Evolutionary conservation across 1,139 yeast genomes (phyloP), one percentile per base, ranked within the genome.

Genomic region (Taiozyma onychis): DNA sequence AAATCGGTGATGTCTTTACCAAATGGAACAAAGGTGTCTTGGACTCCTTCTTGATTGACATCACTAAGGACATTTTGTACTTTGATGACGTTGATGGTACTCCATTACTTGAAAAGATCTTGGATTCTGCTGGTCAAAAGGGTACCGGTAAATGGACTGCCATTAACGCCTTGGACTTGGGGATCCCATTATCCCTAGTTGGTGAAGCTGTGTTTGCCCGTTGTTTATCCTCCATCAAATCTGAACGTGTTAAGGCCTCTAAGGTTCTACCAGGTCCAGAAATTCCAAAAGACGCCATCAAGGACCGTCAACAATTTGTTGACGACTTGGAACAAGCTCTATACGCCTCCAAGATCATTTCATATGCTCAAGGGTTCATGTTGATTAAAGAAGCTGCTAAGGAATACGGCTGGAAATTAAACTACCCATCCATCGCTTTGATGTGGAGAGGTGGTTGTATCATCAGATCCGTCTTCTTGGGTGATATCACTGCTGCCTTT

Each of bases 371-470:
- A 80, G 99, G 99, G 72, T 93, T 93, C 86, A 93, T 93, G 98
- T 84, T 93, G 72, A 90, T 93, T 76, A 88, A 95, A 73, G 97
- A 93, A 75, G 99, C 99, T 64, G 98, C 97, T 63, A 86, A 81
- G 76, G 96, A 89, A 73, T 93, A 89, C 81, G 85, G 85, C 67
- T 93, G 99, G 99, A 84, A 88, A 73, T 81, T 93, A 73, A 93
- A 93, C 87, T 88, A 88, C 83, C 97, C 98, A 62, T 93, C 96
- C 57, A 93, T 93, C 66, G 99, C 98, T 63, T 83, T 93, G 69
- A 93, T 93, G 99, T 93, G 99, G 99, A 87, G 99, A 83, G 99
- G 99, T 78, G 99, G 99, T 64, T 93, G 99, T 82, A 93, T 93
- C 74, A 93, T 93, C 76, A 88, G 98, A 81, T 93, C 99, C 52